These are phyloP conservation scores for Xylaria acuta DNA, from an alignment of 495 filamentous ascomycete genomes.

Conservation along the genomic window DNA sequence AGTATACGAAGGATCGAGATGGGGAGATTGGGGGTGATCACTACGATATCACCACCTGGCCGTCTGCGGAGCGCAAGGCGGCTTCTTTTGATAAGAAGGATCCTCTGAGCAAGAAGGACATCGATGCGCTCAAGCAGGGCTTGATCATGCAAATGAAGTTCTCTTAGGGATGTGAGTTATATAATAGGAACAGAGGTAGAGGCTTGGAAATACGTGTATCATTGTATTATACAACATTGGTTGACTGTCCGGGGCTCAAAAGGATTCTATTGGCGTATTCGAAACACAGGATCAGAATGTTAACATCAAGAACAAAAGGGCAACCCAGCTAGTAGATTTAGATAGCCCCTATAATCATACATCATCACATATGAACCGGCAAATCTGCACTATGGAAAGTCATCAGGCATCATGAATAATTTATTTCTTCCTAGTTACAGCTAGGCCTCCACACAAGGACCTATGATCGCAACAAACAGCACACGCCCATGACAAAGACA, in stretches of 20 bases:
- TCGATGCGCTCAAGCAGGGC: constrained; percentile 43
- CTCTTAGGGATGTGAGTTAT: neutral
- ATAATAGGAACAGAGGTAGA: neutral
- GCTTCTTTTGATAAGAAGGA: constrained; percentile 38
- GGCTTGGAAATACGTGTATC: neutral
- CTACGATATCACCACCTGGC: constrained; percentile 46
- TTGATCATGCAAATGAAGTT: constrained; percentile 33
- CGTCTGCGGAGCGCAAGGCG: constrained; percentile 37
- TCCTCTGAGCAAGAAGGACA: constrained; percentile 36
- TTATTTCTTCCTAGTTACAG: neutral
- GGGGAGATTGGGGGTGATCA: constrained; percentile 43
- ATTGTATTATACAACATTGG: neutral
- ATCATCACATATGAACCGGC: neutral
- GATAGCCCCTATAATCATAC: neutral
- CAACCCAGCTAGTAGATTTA: neutral
- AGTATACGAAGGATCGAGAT: constrained; percentile 20
- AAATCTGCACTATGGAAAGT: neutral
- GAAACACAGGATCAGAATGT: neutral
- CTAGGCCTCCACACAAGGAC: neutral
- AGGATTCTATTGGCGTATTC: neutral
- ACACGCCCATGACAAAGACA: constrained; percentile 78
- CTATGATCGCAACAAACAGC: constrained; percentile 65
- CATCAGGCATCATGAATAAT: neutral
- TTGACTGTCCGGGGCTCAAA: neutral
- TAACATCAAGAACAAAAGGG: neutral